These are phyloP conservation scores for Sporisorium scitamineum DNA, from an alignment of 1,284 basidiomycete species.

Conservation along the genomic window DNA sequence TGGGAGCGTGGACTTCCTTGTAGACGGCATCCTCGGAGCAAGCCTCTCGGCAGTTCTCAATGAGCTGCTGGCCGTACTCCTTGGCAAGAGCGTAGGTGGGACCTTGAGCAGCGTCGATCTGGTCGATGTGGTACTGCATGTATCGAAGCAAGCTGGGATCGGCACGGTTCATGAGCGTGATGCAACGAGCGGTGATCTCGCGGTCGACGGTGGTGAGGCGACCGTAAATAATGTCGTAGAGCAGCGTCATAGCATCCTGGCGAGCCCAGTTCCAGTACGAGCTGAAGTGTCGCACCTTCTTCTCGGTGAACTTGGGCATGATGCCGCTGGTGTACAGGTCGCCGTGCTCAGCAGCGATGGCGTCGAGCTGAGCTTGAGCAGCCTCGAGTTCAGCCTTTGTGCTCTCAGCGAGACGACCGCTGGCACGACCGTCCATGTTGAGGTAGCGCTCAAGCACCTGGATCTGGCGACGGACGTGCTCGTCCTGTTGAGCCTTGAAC, in stretches of 20 bases:
- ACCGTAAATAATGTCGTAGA: constrained; percentile 81
- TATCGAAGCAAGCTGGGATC: constrained; percentile 76
- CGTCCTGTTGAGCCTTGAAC: constrained; percentile 92
- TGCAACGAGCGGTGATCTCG: constrained; percentile 77
- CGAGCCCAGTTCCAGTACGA: constrained; percentile 99
- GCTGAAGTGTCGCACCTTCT: constrained; percentile 97
- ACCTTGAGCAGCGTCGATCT: constrained; percentile 80
- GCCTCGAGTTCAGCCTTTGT: constrained; percentile 81
- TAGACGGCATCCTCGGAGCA: constrained; percentile 86
- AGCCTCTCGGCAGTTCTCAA: constrained; percentile 91
- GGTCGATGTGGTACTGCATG: constrained; percentile 95
- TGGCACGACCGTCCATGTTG: constrained; percentile 88
- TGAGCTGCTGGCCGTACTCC: constrained; percentile 94
- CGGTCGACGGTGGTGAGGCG: constrained; percentile 88
- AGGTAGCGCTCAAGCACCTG: constrained; percentile 97
- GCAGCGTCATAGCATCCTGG: constrained; percentile 93
- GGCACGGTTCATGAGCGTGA: constrained; percentile 95
- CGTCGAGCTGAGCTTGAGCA: constrained; percentile 88
- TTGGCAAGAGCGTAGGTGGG: constrained; percentile 93
- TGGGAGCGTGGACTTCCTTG: constrained; percentile 79
- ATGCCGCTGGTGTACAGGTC: constrained; percentile 94
- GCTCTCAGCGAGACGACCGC: constrained; percentile 86
- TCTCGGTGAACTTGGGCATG: constrained; percentile 88
- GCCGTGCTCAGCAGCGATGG: constrained; percentile 88
- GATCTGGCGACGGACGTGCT: constrained; percentile 91